Percentiles rank a stretch among this genome's conserved stretches.
Conservation (phyloP, 768 basidiomycete genomes). For the Trametes meyenii region DNA sequence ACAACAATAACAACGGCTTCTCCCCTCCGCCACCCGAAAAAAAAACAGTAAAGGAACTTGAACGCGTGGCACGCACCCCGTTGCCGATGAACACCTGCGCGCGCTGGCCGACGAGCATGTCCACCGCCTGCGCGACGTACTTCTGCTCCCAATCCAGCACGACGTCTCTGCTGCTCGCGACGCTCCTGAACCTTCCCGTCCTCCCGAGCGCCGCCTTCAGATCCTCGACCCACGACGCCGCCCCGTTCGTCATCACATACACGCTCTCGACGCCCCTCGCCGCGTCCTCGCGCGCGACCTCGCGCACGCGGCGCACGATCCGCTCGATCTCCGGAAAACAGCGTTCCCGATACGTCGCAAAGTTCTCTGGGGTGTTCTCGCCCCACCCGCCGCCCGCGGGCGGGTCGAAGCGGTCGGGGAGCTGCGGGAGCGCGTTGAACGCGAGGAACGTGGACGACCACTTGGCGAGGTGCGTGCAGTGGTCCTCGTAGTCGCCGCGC, state of each 20-base stretch:
- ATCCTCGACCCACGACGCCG: conserved; percentile 49
- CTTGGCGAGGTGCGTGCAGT: conserved; percentile 47
- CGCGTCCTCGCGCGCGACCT: conserved; percentile 23
- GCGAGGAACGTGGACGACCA: conserved; percentile 48
- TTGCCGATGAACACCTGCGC: conserved; percentile 73
- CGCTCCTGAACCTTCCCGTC: conserved; percentile 46
- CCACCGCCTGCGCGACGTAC: conserved; percentile 59
- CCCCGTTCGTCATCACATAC: conserved; percentile 69
- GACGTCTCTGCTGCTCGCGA: conserved; percentile 59
- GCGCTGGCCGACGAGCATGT: conserved; percentile 67
- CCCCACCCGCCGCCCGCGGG: conserved; percentile 28
- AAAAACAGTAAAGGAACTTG: neutral
- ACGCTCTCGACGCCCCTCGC: conserved; percentile 44
- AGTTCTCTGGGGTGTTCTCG: conserved; percentile 29
- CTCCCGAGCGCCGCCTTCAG: conserved; percentile 44
- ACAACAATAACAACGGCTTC: neutral
- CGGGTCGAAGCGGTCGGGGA: conserved; percentile 48
- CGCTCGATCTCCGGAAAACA: conserved; percentile 57
- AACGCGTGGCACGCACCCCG: conserved; percentile 52
- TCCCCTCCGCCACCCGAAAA: neutral
- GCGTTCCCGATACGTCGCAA: conserved; percentile 42
- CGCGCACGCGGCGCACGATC: conserved; percentile 48
- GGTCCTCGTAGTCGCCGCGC: conserved; percentile 56
- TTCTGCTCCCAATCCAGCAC: conserved; percentile 56
- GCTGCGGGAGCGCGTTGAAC: conserved; percentile 54